These are phyloP conservation scores for Sugiyamaella castrensis DNA, from an alignment of 1,139 yeast genomes.

Conservation along the genomic window DNA sequence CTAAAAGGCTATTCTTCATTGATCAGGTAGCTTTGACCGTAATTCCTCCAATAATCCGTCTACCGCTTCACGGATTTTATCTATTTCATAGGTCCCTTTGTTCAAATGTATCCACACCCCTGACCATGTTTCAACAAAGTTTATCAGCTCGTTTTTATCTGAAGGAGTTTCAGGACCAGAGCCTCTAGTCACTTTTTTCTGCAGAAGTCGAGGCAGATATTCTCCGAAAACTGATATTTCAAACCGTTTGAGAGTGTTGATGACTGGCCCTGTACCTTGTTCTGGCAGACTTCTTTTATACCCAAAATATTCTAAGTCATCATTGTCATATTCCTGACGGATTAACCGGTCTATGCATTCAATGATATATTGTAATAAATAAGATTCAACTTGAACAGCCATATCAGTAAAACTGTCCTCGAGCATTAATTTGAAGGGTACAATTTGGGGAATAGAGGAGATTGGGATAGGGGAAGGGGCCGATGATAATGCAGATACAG, in stretches of 20 bases:
- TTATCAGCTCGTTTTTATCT: conserved; percentile 32
- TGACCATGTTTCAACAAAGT: conserved; percentile 54
- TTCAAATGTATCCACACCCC: conserved; percentile 35
- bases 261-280: conserved; percentile 37
- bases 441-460: too few relatives aligned
- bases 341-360: conserved; percentile 54
- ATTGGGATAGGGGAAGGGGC: too few relatives aligned
- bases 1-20: not conserved
- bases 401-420: conserved; percentile 1
- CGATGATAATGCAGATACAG: too few relatives aligned
- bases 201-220: conserved; percentile 1
- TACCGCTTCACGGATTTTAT: conserved; percentile 1
- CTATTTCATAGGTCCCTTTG: not conserved
- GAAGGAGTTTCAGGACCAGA: not conserved
- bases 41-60: not conserved
- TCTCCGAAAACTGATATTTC: conserved; percentile 55
- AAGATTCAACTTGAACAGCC: conserved; percentile 35
- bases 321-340: conserved; percentile 58
- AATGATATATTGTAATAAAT: conserved; percentile 44
- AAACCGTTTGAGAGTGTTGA: conserved; percentile 45
- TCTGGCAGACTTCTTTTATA: not conserved
- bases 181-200: too few relatives aligned
- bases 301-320: conserved; percentile 31
- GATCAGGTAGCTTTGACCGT: not conserved
- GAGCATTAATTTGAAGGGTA: not conserved